Base-by-base conservation (phyloP, 768 basidiomycete species). In the Boletus huronensis region DNA sequence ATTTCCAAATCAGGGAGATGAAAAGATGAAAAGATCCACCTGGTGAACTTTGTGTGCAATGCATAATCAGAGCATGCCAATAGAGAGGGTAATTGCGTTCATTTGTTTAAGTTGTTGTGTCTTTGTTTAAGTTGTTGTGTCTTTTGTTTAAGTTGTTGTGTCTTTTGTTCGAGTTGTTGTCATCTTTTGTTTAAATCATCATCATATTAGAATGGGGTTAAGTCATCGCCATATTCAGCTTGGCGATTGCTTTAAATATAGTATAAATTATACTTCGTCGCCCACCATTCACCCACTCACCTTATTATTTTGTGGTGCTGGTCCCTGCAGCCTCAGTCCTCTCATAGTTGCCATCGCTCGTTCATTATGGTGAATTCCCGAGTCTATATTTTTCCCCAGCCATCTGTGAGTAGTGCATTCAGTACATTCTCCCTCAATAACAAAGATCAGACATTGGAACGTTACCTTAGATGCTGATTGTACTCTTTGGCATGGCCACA, bases 391-490 rank as follows among this genome's bases (percentile, higher is more conserved):
- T 42, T 42, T 13, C 41, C 41, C 14, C 23, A 42, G 41, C 41
- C 23, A 26, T 42, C 41, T 42, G 41, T 42, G 41, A 42, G 41
- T 42, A 42, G 13, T 6, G 16, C 26, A 26, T 42, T 42, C 23
- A 42, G 41, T 13, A 13, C 7, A 26, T 25, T 26, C 8, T 42
- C 16, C 23, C 23, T 25, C 13, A 26, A 26, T 42, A 7, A 42
- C 16, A 14, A 17, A 13, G 41, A 42, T 25, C 34, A 40, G 39
- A 5, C 39, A 10, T 21, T 23, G 4, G 39, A 40, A 11, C 23
- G 39, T 55, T 42, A 41, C 38, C 56, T 43, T 39, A 36, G 2
- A 40, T 58, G 41, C 31, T 8, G 52, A n/a, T 7, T 57, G 7
- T 57, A 57, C 21, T 57, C 52, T 0, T 34, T 34, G 26, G n/a